A percentile compares a stretch with the other conserved stretches of the same genome.
Conservation (phyloP, 495 filamentous ascomycete species). For the Tirmania nivea region DNA sequence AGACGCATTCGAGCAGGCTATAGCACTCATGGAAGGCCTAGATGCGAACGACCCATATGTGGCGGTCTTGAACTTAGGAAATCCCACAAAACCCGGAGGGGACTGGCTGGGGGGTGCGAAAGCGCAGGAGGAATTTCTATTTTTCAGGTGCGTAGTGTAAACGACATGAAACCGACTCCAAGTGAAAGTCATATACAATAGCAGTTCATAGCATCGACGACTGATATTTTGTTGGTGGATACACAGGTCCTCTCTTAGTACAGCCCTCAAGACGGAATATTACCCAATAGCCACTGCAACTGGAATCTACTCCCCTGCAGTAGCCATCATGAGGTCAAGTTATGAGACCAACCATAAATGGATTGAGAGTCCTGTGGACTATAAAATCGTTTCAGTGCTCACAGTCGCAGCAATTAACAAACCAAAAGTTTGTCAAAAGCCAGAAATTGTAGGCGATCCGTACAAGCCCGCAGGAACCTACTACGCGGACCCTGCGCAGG, state of each 20-base stretch:
- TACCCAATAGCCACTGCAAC: constrained; percentile 29
- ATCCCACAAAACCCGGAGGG: constrained; percentile 28
- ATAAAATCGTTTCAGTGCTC: constrained; percentile 24
- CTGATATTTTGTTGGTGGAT: too few species aligned
- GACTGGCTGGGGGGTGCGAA: constrained; percentile 32
- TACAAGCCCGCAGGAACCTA: not conserved
- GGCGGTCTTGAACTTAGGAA: constrained; percentile 41
- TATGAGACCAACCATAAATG: constrained; percentile 23
- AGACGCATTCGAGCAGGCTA: constrained; percentile 31
- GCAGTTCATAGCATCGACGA: too few species aligned
- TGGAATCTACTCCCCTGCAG: constrained; percentile 35
- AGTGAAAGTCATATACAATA: not conserved
- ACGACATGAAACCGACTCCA: not conserved
- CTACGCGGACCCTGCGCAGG: constrained; percentile 19
- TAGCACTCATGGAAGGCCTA: constrained; percentile 18
- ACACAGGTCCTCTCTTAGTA: constrained; percentile 30
- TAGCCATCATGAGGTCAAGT: constrained; percentile 32
- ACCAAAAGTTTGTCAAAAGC: constrained; percentile 16
- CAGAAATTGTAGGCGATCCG: constrained; percentile 3
- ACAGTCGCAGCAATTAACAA: constrained; percentile 32
- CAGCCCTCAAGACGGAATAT: constrained; percentile 26
- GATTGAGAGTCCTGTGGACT: constrained; percentile 18
- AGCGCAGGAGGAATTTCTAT: constrained; percentile 47
- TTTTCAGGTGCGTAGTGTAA: constrained; percentile 26
- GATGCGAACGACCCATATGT: constrained; percentile 18